phyloP scores from a whole-genome alignment of 129 eudicot genomes.

The Artemisia tridentata region DNA sequence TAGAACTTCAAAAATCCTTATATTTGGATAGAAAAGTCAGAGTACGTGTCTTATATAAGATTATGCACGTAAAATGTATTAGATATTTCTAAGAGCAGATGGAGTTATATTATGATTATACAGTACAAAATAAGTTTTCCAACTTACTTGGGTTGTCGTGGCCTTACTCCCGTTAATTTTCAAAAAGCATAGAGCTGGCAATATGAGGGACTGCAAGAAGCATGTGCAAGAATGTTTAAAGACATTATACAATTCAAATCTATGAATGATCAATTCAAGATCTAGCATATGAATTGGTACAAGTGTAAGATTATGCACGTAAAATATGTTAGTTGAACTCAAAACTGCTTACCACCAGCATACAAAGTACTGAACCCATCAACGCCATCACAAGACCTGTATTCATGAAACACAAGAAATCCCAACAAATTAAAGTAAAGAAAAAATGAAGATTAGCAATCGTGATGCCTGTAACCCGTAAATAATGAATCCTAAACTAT shows the following conservation, averaged over 20 bases:
- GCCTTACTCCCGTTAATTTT: constrained; percentile 65
- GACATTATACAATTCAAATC: background rate
- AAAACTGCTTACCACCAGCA: constrained; percentile 54
- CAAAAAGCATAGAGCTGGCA: constrained; percentile 76
- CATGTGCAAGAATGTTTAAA: background rate
- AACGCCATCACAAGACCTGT: constrained; percentile 74
- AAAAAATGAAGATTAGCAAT: background rate
- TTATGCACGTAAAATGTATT: background rate
- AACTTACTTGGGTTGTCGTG: constrained; percentile 60
- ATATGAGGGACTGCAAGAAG: constrained; percentile 60
- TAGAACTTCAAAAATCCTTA: background rate
- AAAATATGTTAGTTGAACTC: constrained; percentile 8
- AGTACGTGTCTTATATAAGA: background rate
- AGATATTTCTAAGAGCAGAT: background rate
- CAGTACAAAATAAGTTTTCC: background rate
- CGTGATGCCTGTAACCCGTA: background rate
- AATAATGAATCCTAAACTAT: background rate
- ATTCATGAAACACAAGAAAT: constrained; percentile 15
- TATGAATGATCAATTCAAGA: background rate
- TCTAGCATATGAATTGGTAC: background rate
- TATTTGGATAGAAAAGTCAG: constrained; percentile 8
- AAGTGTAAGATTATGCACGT: background rate
- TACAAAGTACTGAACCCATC: constrained; percentile 58
- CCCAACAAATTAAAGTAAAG: background rate
- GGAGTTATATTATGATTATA: background rate